Percentiles rank a stretch among this genome's conserved stretches.
Conservation (phyloP, 2,329 filamentous ascomycete genomes). For the Diplodia corticola region DNA sequence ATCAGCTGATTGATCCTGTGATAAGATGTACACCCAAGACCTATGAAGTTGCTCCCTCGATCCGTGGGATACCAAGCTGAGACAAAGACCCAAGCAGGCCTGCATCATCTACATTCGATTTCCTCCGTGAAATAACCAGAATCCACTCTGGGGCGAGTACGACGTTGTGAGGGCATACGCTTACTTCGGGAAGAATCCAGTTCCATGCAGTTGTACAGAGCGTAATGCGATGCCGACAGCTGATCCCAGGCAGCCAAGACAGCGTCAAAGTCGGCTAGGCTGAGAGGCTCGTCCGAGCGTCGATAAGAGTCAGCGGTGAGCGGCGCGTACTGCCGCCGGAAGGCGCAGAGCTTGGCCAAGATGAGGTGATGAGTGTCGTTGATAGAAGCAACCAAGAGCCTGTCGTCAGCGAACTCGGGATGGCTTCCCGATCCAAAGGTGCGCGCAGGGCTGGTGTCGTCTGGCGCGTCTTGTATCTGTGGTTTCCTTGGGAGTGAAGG, state of each 20-base stretch:
- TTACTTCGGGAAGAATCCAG: no score
- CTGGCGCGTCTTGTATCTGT: constrained; percentile 29
- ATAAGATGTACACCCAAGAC: no score
- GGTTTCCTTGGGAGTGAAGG: constrained; percentile 35
- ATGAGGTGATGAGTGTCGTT: constrained; percentile 48
- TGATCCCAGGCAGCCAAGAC: constrained; percentile 34
- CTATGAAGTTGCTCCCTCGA: background rate
- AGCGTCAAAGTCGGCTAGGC: constrained; percentile 44
- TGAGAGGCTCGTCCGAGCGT: constrained; percentile 49
- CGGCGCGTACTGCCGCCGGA: constrained; percentile 50
- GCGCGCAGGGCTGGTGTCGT: constrained; percentile 27
- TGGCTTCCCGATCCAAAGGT: constrained; percentile 39
- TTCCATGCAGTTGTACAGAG: constrained; percentile 52
- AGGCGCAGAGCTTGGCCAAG: constrained; percentile 53
- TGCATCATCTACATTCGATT: constrained; percentile 37
- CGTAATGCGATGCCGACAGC: constrained; percentile 28
- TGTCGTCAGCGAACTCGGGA: constrained; percentile 47
- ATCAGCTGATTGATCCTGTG: no score
- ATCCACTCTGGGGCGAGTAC: constrained; percentile 48
- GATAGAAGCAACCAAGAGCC: constrained; percentile 45
- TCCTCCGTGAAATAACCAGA: constrained; percentile 49
- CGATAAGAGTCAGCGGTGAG: constrained; percentile 50
- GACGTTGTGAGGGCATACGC: constrained; percentile 49
- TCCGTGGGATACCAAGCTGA: constrained; percentile 35
- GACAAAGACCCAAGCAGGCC: constrained; percentile 39